Base-by-base conservation (phyloP, 805 yeast species). In the Scheffersomyces spartinae region DNA sequence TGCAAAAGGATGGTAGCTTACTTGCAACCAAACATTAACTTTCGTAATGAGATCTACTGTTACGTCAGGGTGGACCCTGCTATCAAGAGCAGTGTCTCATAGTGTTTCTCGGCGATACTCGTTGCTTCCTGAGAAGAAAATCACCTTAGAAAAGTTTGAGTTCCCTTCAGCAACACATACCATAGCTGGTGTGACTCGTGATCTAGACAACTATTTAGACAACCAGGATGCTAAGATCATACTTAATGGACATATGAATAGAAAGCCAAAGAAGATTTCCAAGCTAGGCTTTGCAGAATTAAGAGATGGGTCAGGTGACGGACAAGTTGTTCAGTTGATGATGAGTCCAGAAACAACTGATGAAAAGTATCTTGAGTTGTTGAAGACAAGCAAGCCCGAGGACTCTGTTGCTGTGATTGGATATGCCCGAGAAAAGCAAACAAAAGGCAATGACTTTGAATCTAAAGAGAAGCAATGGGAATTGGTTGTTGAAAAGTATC, bases 161-260 rank as follows among this genome's bases (percentile, higher is more conserved):
- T n/a, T n/a, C n/a, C n/a, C n/a, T n/a, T n/a, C n/a, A n/a, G n/a
- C n/a, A n/a, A n/a, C n/a, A n/a, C n/a, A n/a, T n/a, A n/a, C n/a
- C n/a, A n/a, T n/a, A n/a, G n/a, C n/a, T n/a, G n/a, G n/a, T n/a
- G n/a, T n/a, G n/a, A n/a, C n/a, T n/a, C n/a, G n/a, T n/a, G n/a
- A n/a, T n/a, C n/a, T n/a, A n/a, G n/a, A n/a, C n/a, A n/a, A n/a
- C n/a, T n/a, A n/a, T n/a, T n/a, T n/a, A n/a, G n/a, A n/a, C n/a
- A n/a, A n/a, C n/a, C n/a, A n/a, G n/a, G n/a, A n/a, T n/a, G n/a
- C n/a, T n/a, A n/a, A n/a, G n/a, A n/a, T 78, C 2, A 59, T 65
- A 0, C 36, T 88, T 6, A 71, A 82, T 34, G 97, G 98, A 0
- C 91, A 95, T 84, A 66, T 88, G 10, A 73, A 83, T 40, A 60